Base-by-base conservation (phyloP, 371 early-diverging fungal species). In the Coemansia sp. region DNA sequence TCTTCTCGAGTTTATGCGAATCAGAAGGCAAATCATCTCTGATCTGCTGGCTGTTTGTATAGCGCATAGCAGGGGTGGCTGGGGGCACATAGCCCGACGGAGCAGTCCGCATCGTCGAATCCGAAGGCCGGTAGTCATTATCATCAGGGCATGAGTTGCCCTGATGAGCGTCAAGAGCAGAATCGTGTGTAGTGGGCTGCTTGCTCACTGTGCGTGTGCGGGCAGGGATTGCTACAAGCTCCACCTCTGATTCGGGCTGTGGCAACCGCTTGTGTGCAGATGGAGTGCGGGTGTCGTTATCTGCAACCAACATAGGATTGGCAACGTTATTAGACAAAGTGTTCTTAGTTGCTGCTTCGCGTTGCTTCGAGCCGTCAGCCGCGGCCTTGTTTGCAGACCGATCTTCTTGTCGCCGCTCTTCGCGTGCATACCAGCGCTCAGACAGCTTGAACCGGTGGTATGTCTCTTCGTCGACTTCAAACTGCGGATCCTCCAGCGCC, bases 371-470 rank as follows among this genome's bases (percentile, higher is more conserved):
- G 29, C 29, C 59, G 14, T 68, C 68, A 57, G 71, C 59, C 0
- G 75, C 63, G 21, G 67, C 71, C 18, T 26, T 26, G 45, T 34
- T 56, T 14, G 62, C 63, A 21, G 72, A 24, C 3, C 67, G 56
- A 51, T 75, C 76, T 40, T 68, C 51, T 69, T 77, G 72, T 55
- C 59, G 26, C 24, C 58, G 66, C 69, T 77, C 72, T 24, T 79
- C 72, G 57, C 77, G 79, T 2, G 66, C 72, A 56, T 76, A 79
- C 79, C 79, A 79, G 47, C 68, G 71, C 59, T 76, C 79, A 1
- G 79, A 77, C 11, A 79, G 63, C 59, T 66, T 68, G 64, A 71
- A 78, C 40, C 68, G 54, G 29, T 66, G 68, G 37, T 73, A 71
- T 10, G 77, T 76, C 53, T 71, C 77, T 6, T 77, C 71, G 54